phyloP scores from a whole-genome alignment of 2,329 filamentous ascomycete genomes.

The Fusarium metavorans region DNA sequence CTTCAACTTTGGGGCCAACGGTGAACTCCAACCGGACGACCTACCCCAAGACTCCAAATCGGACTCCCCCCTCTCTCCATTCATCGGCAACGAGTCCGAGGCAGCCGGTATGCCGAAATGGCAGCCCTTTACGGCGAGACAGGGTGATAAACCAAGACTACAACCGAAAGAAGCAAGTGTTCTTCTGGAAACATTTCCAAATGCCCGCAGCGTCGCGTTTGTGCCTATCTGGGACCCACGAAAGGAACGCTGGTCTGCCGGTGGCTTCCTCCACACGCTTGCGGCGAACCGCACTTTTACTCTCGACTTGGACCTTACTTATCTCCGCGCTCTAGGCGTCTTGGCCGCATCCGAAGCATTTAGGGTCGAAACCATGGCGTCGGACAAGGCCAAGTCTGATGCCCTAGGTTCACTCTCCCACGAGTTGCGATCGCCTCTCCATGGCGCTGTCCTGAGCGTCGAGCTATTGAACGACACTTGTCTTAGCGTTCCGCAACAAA shows the following conservation, averaged over 20 bases:
- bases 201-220: conserved; percentile 59
- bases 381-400: conserved; percentile 65
- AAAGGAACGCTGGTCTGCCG: conserved; percentile 61
- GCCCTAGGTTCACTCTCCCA: conserved; percentile 71
- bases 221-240: conserved; percentile 62
- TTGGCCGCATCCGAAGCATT: conserved; percentile 69
- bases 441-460: conserved; percentile 67
- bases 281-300: conserved; percentile 58
- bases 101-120: not conserved
- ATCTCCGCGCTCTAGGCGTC: conserved; percentile 63
- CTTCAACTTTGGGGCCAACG: conserved; percentile 58
- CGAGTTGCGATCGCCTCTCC: conserved; percentile 70
- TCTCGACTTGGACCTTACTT: conserved; percentile 61
- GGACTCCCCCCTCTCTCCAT: not conserved
- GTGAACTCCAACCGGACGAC: conserved; percentile 49
- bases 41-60: conserved; percentile 38
- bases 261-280: conserved; percentile 62
- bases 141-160: conserved; percentile 6
- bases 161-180: conserved; percentile 36
- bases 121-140: not conserved
- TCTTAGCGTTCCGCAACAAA: conserved; percentile 59
- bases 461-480: conserved; percentile 66
- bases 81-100: not conserved
- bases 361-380: conserved; percentile 53
- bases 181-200: conserved; percentile 54